Evolutionary conservation across 2,329 filamentous ascomycete genomes (phyloP).

Genomic region (Ramularia collo-cygni): DNA sequence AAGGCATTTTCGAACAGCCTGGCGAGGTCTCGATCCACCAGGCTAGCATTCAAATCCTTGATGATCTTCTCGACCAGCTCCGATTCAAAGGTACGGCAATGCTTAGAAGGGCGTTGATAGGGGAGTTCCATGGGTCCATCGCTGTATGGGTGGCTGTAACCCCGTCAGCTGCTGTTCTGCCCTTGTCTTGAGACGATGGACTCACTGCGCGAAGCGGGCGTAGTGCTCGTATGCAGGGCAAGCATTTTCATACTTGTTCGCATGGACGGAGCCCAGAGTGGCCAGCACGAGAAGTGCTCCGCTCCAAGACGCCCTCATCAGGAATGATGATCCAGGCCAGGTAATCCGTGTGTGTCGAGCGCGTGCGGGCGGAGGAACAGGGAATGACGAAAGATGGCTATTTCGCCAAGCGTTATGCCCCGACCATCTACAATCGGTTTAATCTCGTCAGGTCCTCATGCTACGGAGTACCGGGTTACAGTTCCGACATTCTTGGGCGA

Average conservation of each 20-base stretch:
- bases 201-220: conserved; percentile 32
- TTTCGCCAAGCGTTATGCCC: too few relatives aligned
- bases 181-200: background rate
- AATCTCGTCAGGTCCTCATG: too few relatives aligned
- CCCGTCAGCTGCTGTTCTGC: conserved; percentile 9
- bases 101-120: conserved; percentile 72
- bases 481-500: too few relatives aligned
- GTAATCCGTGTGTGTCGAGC: too few relatives aligned
- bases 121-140: conserved; percentile 72
- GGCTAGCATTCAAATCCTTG: conserved; percentile 66
- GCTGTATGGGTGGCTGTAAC: conserved; percentile 64
- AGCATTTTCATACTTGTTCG: conserved; percentile 29
- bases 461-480: too few relatives aligned
- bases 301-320: conserved; percentile 22
- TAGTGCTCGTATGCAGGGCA: conserved; percentile 36
- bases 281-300: conserved; percentile 25
- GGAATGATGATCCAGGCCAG: too few relatives aligned
- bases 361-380: too few relatives aligned
- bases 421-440: too few relatives aligned
- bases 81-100: conserved; percentile 86
- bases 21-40: conserved; percentile 81
- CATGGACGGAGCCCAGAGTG: conserved; percentile 23
- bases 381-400: too few relatives aligned
- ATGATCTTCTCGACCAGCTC: conserved; percentile 84
- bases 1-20: conserved; percentile 82